These are phyloP conservation scores for Pseudotulostoma volvatum DNA, from an alignment of 495 filamentous ascomycete species.

Conservation along the genomic window DNA sequence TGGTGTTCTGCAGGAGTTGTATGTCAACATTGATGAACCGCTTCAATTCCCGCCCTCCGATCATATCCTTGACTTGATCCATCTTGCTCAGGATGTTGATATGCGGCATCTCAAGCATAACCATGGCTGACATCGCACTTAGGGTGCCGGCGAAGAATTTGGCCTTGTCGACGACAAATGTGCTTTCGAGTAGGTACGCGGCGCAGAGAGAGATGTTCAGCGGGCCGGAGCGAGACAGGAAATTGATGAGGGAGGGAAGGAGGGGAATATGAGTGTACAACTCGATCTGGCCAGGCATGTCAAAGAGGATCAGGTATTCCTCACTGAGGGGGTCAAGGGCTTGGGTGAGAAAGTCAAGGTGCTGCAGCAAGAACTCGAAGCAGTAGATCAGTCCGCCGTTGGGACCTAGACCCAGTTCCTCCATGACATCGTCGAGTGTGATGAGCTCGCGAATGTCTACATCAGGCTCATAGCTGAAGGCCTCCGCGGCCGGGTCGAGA, in stretches of 20 bases:
- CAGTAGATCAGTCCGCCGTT: slow-evolving; percentile 97
- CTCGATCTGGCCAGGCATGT: slow-evolving; percentile 98
- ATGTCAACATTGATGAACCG: slow-evolving; percentile 73
- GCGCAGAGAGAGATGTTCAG: slow-evolving; percentile 85
- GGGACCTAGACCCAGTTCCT: slow-evolving; percentile 81
- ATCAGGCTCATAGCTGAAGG: slow-evolving; percentile 80
- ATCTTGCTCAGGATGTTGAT: slow-evolving; percentile 92
- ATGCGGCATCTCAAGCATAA: slow-evolving; percentile 92
- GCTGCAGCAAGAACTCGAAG: slow-evolving; percentile 87
- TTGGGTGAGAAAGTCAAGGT: slow-evolving; percentile 86
- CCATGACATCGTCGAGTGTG: slow-evolving; percentile 95
- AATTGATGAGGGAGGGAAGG: slow-evolving; percentile 67
- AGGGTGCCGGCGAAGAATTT: slow-evolving; percentile 95
- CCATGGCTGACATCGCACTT: slow-evolving; percentile 95
- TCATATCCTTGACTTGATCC: slow-evolving; percentile 78
- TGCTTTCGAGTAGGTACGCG: slow-evolving; percentile 88
- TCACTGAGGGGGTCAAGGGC: slow-evolving; percentile 74
- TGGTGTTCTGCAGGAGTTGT: slow-evolving; percentile 56
- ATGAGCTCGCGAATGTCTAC: slow-evolving; percentile 96
- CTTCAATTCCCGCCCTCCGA: slow-evolving; percentile 69
- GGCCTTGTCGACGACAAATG: slow-evolving; percentile 83
- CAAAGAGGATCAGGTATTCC: slow-evolving; percentile 91
- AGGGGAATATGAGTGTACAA: slow-evolving; percentile 95
- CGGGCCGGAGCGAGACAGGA: slow-evolving; percentile 60
- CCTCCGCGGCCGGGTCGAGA: slow-evolving; percentile 89